A percentile compares a stretch with the other conserved stretches of the same genome.
These are phyloP conservation scores for Trichoderma semiorbis DNA, from an alignment of 2,329 filamentous ascomycete species.

Conservation along the genomic window DNA sequence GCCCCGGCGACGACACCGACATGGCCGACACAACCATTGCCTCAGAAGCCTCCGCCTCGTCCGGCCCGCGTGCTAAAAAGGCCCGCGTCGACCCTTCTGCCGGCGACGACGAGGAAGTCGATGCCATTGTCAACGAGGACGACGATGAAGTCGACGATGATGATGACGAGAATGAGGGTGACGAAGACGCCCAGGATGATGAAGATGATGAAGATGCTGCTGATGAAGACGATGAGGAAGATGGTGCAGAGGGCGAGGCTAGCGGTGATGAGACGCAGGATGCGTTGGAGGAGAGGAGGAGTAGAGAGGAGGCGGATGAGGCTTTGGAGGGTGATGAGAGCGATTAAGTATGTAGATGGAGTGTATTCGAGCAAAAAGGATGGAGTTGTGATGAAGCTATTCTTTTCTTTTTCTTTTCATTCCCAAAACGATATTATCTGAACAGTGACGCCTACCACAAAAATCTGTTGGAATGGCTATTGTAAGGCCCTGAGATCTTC, in stretches of 20 bases:
- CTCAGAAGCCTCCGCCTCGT: conserved; percentile 26
- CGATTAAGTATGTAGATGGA: conserved; percentile 39
- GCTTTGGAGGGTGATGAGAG: conserved; percentile 61
- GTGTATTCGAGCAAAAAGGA: neutral
- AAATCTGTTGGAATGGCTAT: neutral
- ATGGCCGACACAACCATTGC: conserved; percentile 36
- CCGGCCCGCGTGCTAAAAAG: conserved; percentile 37
- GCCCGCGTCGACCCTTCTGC: conserved; percentile 45
- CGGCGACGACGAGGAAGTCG: conserved; percentile 30
- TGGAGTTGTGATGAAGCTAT: neutral
- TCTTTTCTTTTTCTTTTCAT: neutral
- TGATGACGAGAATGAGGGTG: conserved; percentile 30
- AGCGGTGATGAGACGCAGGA: conserved; percentile 55
- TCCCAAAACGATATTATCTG: neutral
- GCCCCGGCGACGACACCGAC: conserved; percentile 33
- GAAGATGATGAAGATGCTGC: conserved; percentile 46
- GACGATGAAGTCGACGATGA: conserved; percentile 38
- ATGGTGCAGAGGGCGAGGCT: conserved; percentile 45
- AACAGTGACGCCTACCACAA: neutral
- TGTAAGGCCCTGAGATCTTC: neutral
- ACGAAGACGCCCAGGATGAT: conserved; percentile 38
- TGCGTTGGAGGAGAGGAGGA: conserved; percentile 47
- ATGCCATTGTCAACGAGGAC: conserved; percentile 30
- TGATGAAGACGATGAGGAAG: conserved; percentile 41
- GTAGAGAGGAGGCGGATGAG: conserved; percentile 49